Evolutionary conservation across 148 eudicot genomes (phyloP), one percentile per base, ranked within the genome.

Genomic region (Fagopyrum esculentum): DNA sequence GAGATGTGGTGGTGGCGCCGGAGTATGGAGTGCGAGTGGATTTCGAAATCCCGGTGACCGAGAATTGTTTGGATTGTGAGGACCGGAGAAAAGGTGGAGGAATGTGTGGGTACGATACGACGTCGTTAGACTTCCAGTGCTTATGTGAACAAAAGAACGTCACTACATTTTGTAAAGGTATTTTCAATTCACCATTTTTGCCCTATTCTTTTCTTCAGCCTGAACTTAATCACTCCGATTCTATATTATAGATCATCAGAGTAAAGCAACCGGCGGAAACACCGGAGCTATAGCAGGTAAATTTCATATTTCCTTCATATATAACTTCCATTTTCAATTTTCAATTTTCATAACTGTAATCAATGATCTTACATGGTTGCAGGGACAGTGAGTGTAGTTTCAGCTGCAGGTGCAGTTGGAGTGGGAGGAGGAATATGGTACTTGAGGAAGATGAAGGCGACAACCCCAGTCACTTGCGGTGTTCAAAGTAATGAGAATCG

Each of bases 11-110:
- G 81, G 90, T 0, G 81, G 78, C 86, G 10, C 89, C 97, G 0
- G 97, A 95, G 88, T 95, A 91, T 52, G 98, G 98, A 13, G 84
- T 92, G 0, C 63, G 97, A 76, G 90, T 95, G 6, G 91, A 95
- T 77, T 95, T 90, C 19, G 97, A 95, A 10, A 86, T 89, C 61
- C 97, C 96, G 56, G 92, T 91, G 29, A 92, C 96, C 0, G 81
- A 81, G 0, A 75, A 81, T 4, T 95, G 97, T 64, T 87, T 95
- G 9, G 83, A 79, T 78, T 95, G 98, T 69, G 89, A 92, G 77
- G 98, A 95, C 81, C 72, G 76, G 8, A 75, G 78, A 6, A 90
- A 89, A 76, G 96, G 97, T 6, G 96, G 92, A 2, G 98, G 97
- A 2, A 83, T 74, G 12, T 95, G 98, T 74, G 98, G 98, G 66